Base-by-base conservation (phyloP, 345 rosid species). In the Gossypium stocksii region DNA sequence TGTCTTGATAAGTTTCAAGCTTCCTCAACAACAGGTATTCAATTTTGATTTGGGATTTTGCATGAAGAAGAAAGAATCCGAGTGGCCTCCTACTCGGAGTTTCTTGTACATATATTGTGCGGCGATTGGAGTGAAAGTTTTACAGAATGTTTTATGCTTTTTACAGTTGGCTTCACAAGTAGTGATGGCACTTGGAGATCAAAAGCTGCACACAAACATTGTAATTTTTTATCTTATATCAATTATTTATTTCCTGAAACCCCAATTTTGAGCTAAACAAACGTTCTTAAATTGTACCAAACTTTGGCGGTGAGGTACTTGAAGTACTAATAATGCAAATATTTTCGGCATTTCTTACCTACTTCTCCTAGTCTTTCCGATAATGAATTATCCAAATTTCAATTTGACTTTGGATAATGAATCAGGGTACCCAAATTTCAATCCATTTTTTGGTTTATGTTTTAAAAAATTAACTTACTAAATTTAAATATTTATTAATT, bases 1-100 rank as follows among this genome's bases (percentile, higher is more conserved):
- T 95, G 96, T 81, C 89, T 65, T 80, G 88, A 74, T 78, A 64
- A 51, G 76, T 76, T 74, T 70, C 27, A 52, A 56, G 48, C 53
- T 41, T 48, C 82, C 41, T 8, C 66, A n/a, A 59, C 25, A 23
- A 16, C 79, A 75, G 76, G 78, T 78, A 66, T 75, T 6, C 3
- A 25, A 13, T 54, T 66, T 73, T 5, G 13, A 41, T 20, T 54
- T 54, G 52, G 77, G 13, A 43, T 41, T 66, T 51, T 54, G 25
- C 66, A 17, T 23, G 43, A 12, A 66, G 58, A 49, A 54, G 23
- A 52, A 53, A 41, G 44, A 66, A 66, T 25, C 44, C 12, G 72
- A 61, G 54, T 60, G 53, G 58, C 44, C n/a, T 72, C 20, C 66
- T 22, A 58, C 54, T 72, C 74, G 38, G 48, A 60, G 68, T 61